Conservation (phyloP, 108 stramenopile genomes). For the Discostella stelligeroides region DNA sequence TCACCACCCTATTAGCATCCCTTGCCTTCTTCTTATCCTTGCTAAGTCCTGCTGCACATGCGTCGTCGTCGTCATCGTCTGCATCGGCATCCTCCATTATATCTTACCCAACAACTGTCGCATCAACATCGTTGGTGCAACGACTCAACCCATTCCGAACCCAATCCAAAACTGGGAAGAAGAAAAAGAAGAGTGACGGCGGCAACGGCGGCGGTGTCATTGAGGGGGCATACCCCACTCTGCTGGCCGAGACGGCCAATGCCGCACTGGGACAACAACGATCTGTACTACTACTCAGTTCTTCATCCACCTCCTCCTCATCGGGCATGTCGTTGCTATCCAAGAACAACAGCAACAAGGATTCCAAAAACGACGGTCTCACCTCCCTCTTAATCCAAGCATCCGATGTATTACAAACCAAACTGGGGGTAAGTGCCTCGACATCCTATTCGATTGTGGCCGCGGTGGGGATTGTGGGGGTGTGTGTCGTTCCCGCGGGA, state of each 20-base stretch:
- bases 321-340: background rate
- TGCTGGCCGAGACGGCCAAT: conserved; percentile 40
- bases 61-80: background rate
- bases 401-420: conserved; percentile 33
- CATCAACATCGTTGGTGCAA: background rate
- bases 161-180: conserved; percentile 24
- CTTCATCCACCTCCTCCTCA: background rate
- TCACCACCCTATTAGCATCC: conserved; percentile 36
- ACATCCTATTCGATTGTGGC: conserved; percentile 48
- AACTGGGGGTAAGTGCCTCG: conserved; percentile 10
- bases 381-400: conserved; percentile 23
- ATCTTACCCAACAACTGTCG: background rate
- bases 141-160: conserved; percentile 32
- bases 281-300: conserved; percentile 6
- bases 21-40: conserved; percentile 24
- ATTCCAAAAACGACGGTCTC: conserved; percentile 25
- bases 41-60: no score
- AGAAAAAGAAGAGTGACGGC: background rate
- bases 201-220: no score
- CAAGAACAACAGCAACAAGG: background rate
- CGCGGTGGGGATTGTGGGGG: conserved; percentile 21
- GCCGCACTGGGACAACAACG: conserved; percentile 32
- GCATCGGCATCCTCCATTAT: conserved; percentile 14
- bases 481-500: conserved; percentile 30
- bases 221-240: conserved; percentile 32